Percentiles rank a stretch among this genome's conserved stretches.
phyloP scores from a whole-genome alignment of 2,329 filamentous ascomycete genomes.

The Aspergillus cejpii region DNA sequence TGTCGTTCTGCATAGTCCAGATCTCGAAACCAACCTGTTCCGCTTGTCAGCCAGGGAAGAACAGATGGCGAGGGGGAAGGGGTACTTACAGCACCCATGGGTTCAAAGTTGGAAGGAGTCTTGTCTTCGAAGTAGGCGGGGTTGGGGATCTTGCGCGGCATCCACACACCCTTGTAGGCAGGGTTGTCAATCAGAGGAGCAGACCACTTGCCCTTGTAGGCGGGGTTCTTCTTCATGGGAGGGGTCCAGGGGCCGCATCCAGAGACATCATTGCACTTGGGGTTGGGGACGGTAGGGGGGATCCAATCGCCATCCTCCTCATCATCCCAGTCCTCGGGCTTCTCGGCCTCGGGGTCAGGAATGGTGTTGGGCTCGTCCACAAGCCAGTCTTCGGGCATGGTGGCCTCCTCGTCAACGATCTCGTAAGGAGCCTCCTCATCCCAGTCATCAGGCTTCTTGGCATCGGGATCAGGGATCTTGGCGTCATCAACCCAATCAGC shows the following conservation, averaged over 20 bases:
- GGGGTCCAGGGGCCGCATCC: constrained; percentile 90
- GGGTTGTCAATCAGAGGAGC: constrained; percentile 94
- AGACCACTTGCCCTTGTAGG: constrained; percentile 98
- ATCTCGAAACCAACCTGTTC: constrained; percentile 90
- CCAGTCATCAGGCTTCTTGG: constrained; percentile 96
- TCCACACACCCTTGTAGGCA: constrained; percentile 93
- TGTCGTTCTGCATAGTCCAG: constrained; percentile 99
- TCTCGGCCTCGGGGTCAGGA: constrained; percentile 87
- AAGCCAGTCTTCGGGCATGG: constrained; percentile 91
- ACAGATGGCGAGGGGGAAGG: neutral
- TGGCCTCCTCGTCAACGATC: constrained; percentile 88
- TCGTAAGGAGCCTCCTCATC: constrained; percentile 97
- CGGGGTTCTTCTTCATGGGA: constrained; percentile 89
- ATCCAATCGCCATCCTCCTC: constrained; percentile 99
- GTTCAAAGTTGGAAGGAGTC: constrained; percentile 91
- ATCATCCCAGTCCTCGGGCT: constrained; percentile 99
- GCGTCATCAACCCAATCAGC: constrained; percentile 92
- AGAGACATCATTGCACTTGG: constrained; percentile 88
- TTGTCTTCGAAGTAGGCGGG: constrained; percentile 96
- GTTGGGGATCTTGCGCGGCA: constrained; percentile 93
- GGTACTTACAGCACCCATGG: constrained; percentile 83
- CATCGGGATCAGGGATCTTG: constrained; percentile 84
- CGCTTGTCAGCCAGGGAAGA: neutral
- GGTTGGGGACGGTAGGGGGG: constrained; percentile 82
- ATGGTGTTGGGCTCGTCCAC: constrained; percentile 76